Percentiles rank a stretch among this genome's conserved stretches.
phyloP scores from a whole-genome alignment of 169 alveolate genomes.

The Plasmodium knowlesi region DNA sequence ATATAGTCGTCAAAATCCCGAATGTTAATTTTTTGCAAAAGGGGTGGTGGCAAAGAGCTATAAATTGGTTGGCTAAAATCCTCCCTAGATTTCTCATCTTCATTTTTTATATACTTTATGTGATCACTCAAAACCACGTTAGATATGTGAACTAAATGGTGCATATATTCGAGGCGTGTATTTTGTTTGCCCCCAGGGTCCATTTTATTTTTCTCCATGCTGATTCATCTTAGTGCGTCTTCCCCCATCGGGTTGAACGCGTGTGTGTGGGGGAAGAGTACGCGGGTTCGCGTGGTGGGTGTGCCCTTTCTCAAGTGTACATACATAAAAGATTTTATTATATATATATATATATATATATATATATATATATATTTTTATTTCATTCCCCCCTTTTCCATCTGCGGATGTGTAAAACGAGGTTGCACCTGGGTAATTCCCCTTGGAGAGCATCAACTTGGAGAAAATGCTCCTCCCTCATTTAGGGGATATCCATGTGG shows the following conservation, averaged over 20 bases:
- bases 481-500: background rate
- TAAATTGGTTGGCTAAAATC: background rate
- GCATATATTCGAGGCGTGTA: background rate
- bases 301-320: background rate
- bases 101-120: background rate
- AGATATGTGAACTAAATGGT: slow-evolving; percentile 9
- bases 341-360: no score
- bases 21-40: slow-evolving; percentile 7
- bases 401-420: background rate
- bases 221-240: background rate
- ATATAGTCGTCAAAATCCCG: slow-evolving; percentile 25
- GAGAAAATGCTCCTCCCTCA: background rate
- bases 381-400: background rate
- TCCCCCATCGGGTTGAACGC: background rate
- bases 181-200: background rate
- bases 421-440: background rate
- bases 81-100: background rate
- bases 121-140: slow-evolving; percentile 19
- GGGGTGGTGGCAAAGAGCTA: background rate
- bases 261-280: background rate
- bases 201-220: background rate
- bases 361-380: no score
- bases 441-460: background rate
- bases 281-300: background rate
- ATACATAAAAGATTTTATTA: background rate